Conservation (phyloP, 2,329 filamentous ascomycete species). For the Colletotrichum camelliae region DNA sequence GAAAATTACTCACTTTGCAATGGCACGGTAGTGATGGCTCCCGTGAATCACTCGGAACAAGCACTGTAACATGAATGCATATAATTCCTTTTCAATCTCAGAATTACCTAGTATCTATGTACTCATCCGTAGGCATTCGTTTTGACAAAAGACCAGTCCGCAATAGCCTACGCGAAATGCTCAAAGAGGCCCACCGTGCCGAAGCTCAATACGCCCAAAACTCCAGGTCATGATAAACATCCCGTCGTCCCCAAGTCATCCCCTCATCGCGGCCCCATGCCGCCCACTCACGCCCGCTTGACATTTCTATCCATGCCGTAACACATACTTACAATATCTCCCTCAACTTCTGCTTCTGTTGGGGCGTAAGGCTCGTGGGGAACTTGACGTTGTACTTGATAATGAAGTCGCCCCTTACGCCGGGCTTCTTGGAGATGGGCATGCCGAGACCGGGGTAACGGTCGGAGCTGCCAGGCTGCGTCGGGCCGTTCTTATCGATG, state of each 20-base stretch:
- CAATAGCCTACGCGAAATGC: constrained; percentile 4
- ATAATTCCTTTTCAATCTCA: neutral
- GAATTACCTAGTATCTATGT: constrained; percentile 12
- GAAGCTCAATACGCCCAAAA: neutral
- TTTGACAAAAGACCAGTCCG: neutral
- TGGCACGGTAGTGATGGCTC: neutral
- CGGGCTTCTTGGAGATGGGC: constrained; percentile 91
- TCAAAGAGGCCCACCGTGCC: neutral
- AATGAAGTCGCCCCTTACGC: constrained; percentile 84
- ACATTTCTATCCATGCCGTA: neutral
- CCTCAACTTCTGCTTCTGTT: constrained; percentile 82
- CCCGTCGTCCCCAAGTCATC: neutral
- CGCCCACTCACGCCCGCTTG: neutral
- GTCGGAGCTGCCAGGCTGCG: constrained; percentile 82
- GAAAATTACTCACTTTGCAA: neutral
- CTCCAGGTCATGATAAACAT: constrained; percentile 12
- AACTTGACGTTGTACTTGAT: constrained; percentile 94
- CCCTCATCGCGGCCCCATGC: neutral
- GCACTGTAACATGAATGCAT: neutral
- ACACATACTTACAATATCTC: constrained; percentile 68
- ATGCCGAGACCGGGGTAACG: constrained; percentile 87
- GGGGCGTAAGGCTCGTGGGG: constrained; percentile 75
- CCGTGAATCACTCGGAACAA: neutral
- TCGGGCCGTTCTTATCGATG: constrained; percentile 82
- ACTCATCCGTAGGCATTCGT: neutral